These are phyloP conservation scores for Paraphoma sp. DNA, from an alignment of 2,329 filamentous ascomycete genomes.

Conservation along the genomic window DNA sequence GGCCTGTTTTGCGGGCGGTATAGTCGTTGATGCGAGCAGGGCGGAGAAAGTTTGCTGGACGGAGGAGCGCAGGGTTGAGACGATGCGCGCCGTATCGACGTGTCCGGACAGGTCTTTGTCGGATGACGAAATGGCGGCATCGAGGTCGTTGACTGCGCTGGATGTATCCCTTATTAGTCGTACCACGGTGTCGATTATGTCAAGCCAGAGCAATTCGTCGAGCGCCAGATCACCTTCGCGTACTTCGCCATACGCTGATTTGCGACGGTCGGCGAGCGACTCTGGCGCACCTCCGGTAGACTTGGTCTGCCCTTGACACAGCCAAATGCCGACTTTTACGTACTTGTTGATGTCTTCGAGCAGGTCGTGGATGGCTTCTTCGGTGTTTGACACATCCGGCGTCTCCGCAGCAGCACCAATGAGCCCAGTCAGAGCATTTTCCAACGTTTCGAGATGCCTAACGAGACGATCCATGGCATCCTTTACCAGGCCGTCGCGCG, in stretches of 20 bases:
- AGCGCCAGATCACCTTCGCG: slow-evolving; percentile 64
- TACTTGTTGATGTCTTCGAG: slow-evolving; percentile 86
- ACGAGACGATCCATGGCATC: slow-evolving; percentile 85
- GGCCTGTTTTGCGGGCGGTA: slow-evolving; percentile 25
- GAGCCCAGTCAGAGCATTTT: slow-evolving; percentile 78
- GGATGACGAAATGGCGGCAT: slow-evolving; percentile 33
- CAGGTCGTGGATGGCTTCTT: slow-evolving; percentile 74
- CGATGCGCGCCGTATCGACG: slow-evolving; percentile 67
- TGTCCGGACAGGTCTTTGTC: slow-evolving; percentile 11
- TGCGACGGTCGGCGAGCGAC: slow-evolving; percentile 48
- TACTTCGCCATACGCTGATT: slow-evolving; percentile 49
- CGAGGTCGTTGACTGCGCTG: slow-evolving; percentile 55
- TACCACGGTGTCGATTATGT: slow-evolving; percentile 68
- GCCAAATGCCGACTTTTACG: slow-evolving; percentile 90
- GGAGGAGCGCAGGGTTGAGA: slow-evolving; percentile 73
- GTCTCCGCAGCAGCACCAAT: slow-evolving; percentile 67
- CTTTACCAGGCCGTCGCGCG: slow-evolving; percentile 81
- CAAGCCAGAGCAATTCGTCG: slow-evolving; percentile 71
- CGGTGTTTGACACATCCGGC: slow-evolving; percentile 63
- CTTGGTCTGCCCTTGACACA: slow-evolving; percentile 86
- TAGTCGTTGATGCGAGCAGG: slow-evolving; percentile 73
- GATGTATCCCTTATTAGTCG: slow-evolving; percentile 57
- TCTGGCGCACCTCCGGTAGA: slow-evolving; percentile 50
- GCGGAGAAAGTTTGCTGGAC: slow-evolving; percentile 93
- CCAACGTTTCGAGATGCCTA: slow-evolving; percentile 79